Evolutionary conservation across 2,329 filamentous ascomycete species (phyloP), one percentile per base, ranked within the genome.

Genomic region (Leptographium wingfieldii): DNA sequence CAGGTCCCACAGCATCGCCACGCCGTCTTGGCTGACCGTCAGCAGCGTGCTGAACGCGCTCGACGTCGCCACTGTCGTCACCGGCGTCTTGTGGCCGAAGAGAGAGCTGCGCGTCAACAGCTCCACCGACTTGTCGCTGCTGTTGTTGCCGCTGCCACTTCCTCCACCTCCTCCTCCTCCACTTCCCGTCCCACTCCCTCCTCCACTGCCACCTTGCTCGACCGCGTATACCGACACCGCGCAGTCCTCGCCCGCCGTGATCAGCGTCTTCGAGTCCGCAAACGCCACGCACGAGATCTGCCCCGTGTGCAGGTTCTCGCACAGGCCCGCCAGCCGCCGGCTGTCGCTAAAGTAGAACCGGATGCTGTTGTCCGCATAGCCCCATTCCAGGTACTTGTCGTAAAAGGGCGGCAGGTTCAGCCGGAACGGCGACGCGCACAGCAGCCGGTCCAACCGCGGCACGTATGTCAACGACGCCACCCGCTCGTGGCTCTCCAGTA

Each of bases 381-480:
- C 92, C 92, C 92, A 97, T 73, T 96, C 91, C 65, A 97, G 81
- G 68, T 90, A 96, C 66, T 91, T 91, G 72, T 97, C 92, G 68
- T 90, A 95, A 56, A 77, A 75, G 0, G 92, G 92, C 0, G 92
- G 88, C 14, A 97, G 84, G 67, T 96, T 94, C 51, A 96, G 78
- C 25, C 90, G 82, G 72, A 95, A 90, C 0, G 91, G 85, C 19
- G 89, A 88, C 3, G 90, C 87, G 67, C 88, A 95, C 3, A 97
- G 77, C 5, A 97, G 76, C 16, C 89, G 85, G 68, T 96, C 92
- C 10, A 90, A 79, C 67, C 90, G 94, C 10, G 85, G 76, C 0
- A 89, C 87, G 68, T 90, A 92, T 0, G 86, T 82, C 35, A 99
- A 76, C 1, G 87, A 90, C 0, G 88, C 80, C 0, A 99, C 88